Base-by-base conservation (phyloP, 768 basidiomycete genomes). In the Tephrocybe sp. region DNA sequence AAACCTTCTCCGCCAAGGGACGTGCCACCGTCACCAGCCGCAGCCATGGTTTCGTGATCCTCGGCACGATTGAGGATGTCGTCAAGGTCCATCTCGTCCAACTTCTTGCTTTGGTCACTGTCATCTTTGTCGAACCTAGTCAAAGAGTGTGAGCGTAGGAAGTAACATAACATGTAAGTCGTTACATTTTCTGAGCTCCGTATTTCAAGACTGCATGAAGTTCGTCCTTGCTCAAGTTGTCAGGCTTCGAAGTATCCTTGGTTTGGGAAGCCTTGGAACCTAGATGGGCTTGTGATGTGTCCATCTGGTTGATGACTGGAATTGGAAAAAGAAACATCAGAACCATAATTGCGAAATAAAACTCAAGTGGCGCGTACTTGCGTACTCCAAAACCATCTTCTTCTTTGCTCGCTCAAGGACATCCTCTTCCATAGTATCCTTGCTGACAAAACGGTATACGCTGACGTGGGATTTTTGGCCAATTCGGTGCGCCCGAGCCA, bases 361-460 rank as follows among this genome's bases (percentile, higher is more conserved):
- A 19, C 37, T 29, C 11, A 47, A n/a, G 31, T 47, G 45, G 51
- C 43, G 88, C 94, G 64, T 69, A 97, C 94, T 97, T 36, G 97
- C 97, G 75, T 98, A 97, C 68, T 99, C 97, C 55, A 99, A 75
- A 37, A 98, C 93, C 97, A 98, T 98, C 76, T 99, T 98, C 76
- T 93, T 91, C 79, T 94, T 94, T 10, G 97, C 97, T 44, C 95
- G 81, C 71, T 99, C 95, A 39, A 99, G 80, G 16, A 98, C 89
- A 62, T 98, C 97, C 71, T 98, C 97, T 69, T 98, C 97, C 84
- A 98, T 97, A 16, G 95, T 98, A 62, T 97, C 97, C 71, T 98
- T 98, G 63, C 92, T 94, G 61, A 99, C 93, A 65, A 98, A 94
- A 22, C 95, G 88, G 68, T 98, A 98, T 41, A 99, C 97, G 63